These are phyloP conservation scores for Gastrolobium bilobum DNA, from an alignment of 306 rosid species.

Conservation along the genomic window DNA sequence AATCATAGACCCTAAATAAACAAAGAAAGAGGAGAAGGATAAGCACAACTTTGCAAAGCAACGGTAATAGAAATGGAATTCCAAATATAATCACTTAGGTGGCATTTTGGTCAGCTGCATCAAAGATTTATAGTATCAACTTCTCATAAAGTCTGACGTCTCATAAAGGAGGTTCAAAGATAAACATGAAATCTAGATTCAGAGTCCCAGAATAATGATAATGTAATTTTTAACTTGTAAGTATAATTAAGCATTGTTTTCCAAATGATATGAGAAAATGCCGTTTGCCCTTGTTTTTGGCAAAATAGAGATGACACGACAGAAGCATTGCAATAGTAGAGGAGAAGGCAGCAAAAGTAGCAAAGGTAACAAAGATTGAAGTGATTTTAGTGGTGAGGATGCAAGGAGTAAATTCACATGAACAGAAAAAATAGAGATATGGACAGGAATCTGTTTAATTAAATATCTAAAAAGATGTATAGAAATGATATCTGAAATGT, in stretches of 20 bases:
- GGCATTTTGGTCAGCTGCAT: neutral
- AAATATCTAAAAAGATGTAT: neutral
- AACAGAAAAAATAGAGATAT: neutral
- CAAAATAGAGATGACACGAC: conserved; percentile 13
- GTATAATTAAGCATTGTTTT: neutral
- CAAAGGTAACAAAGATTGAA: neutral
- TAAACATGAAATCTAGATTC: conserved; percentile 17
- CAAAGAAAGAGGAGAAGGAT: conserved; percentile 16
- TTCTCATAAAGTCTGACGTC: neutral
- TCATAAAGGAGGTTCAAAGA: neutral
- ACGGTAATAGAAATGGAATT: conserved; percentile 7
- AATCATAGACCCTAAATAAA: conserved; percentile 25
- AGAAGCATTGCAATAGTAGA: conserved; percentile 3
- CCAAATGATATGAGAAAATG: neutral
- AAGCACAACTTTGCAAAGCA: neutral
- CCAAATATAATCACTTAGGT: neutral
- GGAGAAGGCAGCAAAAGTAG: conserved; percentile 10
- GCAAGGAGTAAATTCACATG: conserved; percentile 19
- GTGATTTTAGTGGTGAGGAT: neutral
- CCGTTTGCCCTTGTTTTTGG: neutral
- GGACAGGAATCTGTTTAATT: conserved; percentile 18
- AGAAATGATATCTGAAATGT: conserved; percentile 39
- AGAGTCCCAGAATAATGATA: neutral
- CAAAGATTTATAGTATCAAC: neutral
- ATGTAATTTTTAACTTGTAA: neutral